A percentile compares a stretch with the other conserved stretches of the same genome.
Conservation (phyloP, 2,329 filamentous ascomycete species). For the Myriangium duriaei region DNA sequence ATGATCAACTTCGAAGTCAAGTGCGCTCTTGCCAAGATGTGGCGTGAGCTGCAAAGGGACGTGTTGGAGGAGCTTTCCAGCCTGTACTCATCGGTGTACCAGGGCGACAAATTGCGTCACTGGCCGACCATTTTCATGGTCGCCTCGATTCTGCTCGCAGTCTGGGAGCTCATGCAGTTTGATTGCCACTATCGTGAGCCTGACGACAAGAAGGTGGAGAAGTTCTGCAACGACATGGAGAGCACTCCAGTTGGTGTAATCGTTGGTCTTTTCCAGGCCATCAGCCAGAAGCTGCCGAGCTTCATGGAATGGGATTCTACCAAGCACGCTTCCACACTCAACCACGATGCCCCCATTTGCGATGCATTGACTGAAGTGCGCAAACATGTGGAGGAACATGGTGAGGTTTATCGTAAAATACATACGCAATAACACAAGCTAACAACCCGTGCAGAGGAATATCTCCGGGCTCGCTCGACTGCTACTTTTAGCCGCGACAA, state of each 20-base stretch:
- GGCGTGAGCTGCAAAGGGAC: constrained; percentile 93
- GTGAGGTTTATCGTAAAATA: constrained; percentile 44
- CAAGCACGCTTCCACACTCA: constrained; percentile 80
- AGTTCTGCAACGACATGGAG: constrained; percentile 97
- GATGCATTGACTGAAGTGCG: constrained; percentile 94
- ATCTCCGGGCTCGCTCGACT: constrained; percentile 66
- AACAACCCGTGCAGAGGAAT: constrained; percentile 52
- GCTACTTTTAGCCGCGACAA: constrained; percentile 81
- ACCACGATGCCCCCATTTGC: constrained; percentile 84
- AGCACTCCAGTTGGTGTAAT: constrained; percentile 91
- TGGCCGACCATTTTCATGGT: constrained; percentile 99
- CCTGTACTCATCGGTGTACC: constrained; percentile 96
- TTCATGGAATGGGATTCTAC: constrained; percentile 90
- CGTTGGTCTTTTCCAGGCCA: constrained; percentile 91
- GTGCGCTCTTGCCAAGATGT: constrained; percentile 93
- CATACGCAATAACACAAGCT: constrained; percentile 5
- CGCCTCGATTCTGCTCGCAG: constrained; percentile 78
- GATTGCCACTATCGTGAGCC: constrained; percentile 93
- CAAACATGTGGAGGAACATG: constrained; percentile 83
- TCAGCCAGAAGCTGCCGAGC: constrained; percentile 87
- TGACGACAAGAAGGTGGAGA: constrained; percentile 70
- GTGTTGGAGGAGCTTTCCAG: constrained; percentile 85
- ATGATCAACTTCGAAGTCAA: constrained; percentile 99
- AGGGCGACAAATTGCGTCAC: constrained; percentile 92
- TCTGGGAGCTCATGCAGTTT: constrained; percentile 99